phyloP scores from a whole-genome alignment of 257 asterid species.

The Haberlea rhodopensis region DNA sequence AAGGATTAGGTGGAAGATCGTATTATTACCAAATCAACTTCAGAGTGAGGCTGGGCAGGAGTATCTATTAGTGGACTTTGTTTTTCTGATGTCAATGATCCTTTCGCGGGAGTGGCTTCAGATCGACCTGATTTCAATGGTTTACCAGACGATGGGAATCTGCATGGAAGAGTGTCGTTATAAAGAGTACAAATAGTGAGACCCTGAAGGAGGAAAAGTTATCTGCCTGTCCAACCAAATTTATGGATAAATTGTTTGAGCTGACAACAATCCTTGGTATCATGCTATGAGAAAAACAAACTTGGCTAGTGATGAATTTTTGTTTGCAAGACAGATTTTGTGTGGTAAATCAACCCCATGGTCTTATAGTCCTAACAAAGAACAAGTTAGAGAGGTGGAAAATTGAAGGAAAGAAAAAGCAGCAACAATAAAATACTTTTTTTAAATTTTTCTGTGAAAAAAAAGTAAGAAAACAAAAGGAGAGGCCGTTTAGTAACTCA shows the following conservation, averaged over 20 bases:
- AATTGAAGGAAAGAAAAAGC: no score
- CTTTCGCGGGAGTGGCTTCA: slow-evolving; percentile 77
- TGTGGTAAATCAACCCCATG: not conserved
- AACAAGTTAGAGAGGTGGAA: no score
- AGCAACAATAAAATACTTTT: no score
- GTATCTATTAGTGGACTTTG: slow-evolving; percentile 36
- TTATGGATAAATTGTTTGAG: not conserved
- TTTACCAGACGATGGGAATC: not conserved
- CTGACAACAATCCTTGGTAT: not conserved
- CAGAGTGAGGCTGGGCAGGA: slow-evolving; percentile 49
- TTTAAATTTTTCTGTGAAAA: no score
- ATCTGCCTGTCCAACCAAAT: not conserved
- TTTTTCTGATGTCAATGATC: slow-evolving; percentile 49
- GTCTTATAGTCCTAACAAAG: no score
- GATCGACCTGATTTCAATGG: slow-evolving; percentile 29
- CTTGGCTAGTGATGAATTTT: not conserved
- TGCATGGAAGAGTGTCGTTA: not conserved
- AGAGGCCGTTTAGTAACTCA: no score
- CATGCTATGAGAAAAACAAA: not conserved
- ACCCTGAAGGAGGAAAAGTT: not conserved
- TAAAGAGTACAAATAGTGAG: not conserved
- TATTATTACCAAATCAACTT: slow-evolving; percentile 52
- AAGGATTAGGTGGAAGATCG: slow-evolving; percentile 15
- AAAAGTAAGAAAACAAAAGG: no score
- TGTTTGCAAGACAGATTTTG: not conserved